Evolutionary conservation across 2,329 filamentous ascomycete genomes (phyloP), one percentile per base, ranked within the genome.

Genomic region (Rhynchosporium secalis): DNA sequence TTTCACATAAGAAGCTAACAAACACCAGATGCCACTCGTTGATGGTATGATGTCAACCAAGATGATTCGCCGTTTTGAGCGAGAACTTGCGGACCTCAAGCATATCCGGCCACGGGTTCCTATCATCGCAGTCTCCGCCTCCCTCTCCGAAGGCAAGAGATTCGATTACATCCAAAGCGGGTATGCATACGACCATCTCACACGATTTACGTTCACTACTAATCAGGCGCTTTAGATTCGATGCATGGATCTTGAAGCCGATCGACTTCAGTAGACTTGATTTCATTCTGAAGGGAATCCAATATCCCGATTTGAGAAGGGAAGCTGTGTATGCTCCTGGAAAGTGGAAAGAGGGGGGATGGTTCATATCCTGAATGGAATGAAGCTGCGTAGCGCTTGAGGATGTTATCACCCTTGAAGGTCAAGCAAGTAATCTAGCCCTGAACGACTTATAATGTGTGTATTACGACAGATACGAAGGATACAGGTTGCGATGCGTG

Each of bases 191-290:
- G 20, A 28, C 36, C 49, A 1, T 26, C 10, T 33, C 28, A 6
- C 7, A 8, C 26, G 38, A 5, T 5, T 3, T 33, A 8, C 31
- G n/a, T 26, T 2, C 28, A 1, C 20, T 40, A 41, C 12, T 55
- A 13, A 41, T 46, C 15, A 10, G 5, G n/a, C 15, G 4, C 12
- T 26, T 4, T 56, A 70, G 67, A 20, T 70, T 70, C 47, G 66
- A 69, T 57, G 69, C 54, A 9, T 71, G 69, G 69, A 62, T 70
- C 10, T 41, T 69, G 15, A 71, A 71, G 41, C 69, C 69, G 1
- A 61, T 69, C 8, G 63, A 68, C 43, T 68, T 70, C 31, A 28
- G 58, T 7, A 63, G 68, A 38, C 64, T 71, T 3, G 65, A 69
- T 54, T 62, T 69, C 13, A 28, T 71, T 6, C 46, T 70, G 2